Conservation (phyloP, 805 yeast genomes). For the Zygosaccharomyces rouxii region DNA sequence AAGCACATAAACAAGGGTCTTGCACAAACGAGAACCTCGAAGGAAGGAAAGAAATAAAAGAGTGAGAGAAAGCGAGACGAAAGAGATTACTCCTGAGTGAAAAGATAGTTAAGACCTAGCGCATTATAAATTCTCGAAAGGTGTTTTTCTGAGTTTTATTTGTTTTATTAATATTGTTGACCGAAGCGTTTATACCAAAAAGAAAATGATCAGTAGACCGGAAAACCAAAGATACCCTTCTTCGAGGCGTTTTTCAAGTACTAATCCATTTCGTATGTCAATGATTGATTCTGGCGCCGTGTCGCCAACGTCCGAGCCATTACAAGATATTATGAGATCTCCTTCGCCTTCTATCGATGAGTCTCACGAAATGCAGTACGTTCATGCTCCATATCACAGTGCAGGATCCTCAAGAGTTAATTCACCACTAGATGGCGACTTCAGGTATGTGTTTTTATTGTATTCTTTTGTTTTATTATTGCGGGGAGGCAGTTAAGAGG, state of each 20-base stretch:
- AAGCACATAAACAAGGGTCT: background rate
- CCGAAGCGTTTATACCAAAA: background rate
- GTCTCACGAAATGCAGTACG: constrained; percentile 17
- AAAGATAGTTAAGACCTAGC: background rate
- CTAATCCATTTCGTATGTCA: constrained; percentile 67
- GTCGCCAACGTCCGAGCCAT: constrained; percentile 26
- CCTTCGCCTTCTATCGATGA: constrained; percentile 37
- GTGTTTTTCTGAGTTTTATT: background rate
- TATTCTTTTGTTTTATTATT: background rate
- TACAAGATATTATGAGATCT: constrained; percentile 52
- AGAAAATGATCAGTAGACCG: constrained; percentile 21
- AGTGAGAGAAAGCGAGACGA: background rate
- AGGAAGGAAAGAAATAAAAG: background rate
- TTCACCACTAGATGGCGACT: constrained; percentile 34
- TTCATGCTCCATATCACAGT: constrained; percentile 20
- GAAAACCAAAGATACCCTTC: constrained; percentile 21
- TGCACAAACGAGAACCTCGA: background rate
- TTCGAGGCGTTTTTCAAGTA: constrained; percentile 49
- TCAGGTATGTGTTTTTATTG: constrained; percentile 11
- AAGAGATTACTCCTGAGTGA: background rate
- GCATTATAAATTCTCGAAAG: background rate
- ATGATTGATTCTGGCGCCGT: constrained; percentile 13
- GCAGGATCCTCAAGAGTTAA: constrained; percentile 23
- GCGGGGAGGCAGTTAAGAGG: background rate
- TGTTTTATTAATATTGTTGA: background rate